phyloP scores from a whole-genome alignment of 2,329 filamentous ascomycete genomes.

The Exophiala calicioides region DNA sequence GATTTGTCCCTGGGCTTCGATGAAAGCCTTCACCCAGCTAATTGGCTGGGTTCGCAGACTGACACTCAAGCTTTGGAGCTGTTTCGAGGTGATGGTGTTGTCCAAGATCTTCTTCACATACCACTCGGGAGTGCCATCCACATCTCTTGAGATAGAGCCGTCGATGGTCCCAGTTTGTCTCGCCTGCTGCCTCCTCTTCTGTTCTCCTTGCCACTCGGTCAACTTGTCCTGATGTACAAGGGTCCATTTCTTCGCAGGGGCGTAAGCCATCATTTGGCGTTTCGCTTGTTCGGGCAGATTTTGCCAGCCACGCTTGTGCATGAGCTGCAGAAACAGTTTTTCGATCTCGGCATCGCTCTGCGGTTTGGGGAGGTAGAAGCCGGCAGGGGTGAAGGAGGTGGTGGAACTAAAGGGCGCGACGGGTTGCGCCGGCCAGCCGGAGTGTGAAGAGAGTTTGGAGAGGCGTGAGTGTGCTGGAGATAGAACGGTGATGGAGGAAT shows the following conservation, averaged over 20 bases:
- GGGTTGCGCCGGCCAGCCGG: slow-evolving; percentile 43
- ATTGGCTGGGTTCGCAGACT: slow-evolving; percentile 95
- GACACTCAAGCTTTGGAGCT: slow-evolving; percentile 89
- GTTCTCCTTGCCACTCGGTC: slow-evolving; percentile 90
- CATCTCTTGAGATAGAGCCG: slow-evolving; percentile 69
- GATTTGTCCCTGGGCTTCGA: slow-evolving; percentile 95
- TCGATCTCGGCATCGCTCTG: slow-evolving; percentile 82
- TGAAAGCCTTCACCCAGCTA: slow-evolving; percentile 93
- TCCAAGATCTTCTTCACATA: slow-evolving; percentile 97
- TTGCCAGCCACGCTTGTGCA: slow-evolving; percentile 98
- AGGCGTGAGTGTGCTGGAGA: slow-evolving; percentile 43
- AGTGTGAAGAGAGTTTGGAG: slow-evolving; percentile 44
- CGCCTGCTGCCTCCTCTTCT: slow-evolving; percentile 78
- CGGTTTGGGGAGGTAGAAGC: slow-evolving; percentile 69
- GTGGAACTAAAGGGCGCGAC: slow-evolving; percentile 51
- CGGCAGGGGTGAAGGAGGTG: slow-evolving; percentile 53
- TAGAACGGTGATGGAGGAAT: slow-evolving; percentile 36
- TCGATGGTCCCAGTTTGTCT: slow-evolving; percentile 69
- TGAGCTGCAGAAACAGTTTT: slow-evolving; percentile 86
- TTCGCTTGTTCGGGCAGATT: slow-evolving; percentile 92
- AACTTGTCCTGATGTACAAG: slow-evolving; percentile 92
- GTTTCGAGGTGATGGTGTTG: slow-evolving; percentile 87
- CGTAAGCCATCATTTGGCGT: slow-evolving; percentile 94
- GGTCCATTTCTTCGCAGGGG: slow-evolving; percentile 95
- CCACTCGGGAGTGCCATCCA: slow-evolving; percentile 96